A percentile compares a stretch with the other conserved stretches of the same genome.
Conservation (phyloP, 257 asterid genomes). For the Solanum bulbocastanum region DNA sequence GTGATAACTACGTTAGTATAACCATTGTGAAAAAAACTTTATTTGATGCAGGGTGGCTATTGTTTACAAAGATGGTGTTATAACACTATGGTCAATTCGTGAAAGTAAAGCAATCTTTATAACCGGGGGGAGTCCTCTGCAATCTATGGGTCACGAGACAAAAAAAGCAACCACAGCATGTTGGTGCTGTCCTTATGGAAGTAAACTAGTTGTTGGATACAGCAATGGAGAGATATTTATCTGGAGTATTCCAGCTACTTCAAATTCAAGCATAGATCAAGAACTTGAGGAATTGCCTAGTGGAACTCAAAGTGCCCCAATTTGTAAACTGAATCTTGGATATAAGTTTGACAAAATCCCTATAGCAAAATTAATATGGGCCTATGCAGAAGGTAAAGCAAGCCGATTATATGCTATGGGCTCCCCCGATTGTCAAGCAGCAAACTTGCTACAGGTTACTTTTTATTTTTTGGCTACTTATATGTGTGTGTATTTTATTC, state of each 20-base stretch:
- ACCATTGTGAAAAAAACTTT: neutral
- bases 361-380: constrained; percentile 62
- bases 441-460: constrained; percentile 65
- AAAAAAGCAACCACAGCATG: constrained; percentile 84
- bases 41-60: constrained; percentile 52
- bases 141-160: constrained; percentile 42
- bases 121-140: constrained; percentile 38
- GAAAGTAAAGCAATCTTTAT: constrained; percentile 54
- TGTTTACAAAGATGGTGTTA: constrained; percentile 54
- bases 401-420: constrained; percentile 77
- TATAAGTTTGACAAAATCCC: constrained; percentile 78
- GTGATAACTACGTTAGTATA: neutral
- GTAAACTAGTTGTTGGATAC: constrained; percentile 74
- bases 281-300: constrained; percentile 20
- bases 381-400: constrained; percentile 64
- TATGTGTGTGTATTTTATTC: neutral
- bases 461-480: neutral
- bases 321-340: constrained; percentile 75
- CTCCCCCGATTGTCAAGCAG: constrained; percentile 39
- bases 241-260: constrained; percentile 55
- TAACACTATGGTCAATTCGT: constrained; percentile 64
- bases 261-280: constrained; percentile 24
- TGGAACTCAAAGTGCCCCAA: constrained; percentile 39
- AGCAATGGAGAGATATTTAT: constrained; percentile 74
- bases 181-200: constrained; percentile 80